Conservation (phyloP, 83 land plant genomes). For the Picea mariana region DNA sequence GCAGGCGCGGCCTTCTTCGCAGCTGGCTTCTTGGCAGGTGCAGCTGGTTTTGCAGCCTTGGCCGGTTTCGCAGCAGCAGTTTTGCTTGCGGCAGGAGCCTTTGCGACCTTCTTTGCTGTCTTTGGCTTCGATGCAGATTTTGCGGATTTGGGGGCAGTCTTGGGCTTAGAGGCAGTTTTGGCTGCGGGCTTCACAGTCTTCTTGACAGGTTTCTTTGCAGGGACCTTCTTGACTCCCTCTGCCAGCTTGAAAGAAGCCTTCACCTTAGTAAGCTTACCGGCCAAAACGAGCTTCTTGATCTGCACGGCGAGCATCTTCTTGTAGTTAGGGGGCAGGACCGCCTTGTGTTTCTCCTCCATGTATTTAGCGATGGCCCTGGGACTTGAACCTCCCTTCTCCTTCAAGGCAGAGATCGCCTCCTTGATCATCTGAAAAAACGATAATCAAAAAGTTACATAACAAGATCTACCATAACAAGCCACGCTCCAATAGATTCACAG, state of each 20-base stretch:
- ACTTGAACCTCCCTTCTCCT: constrained; percentile 87
- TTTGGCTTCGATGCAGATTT: constrained; percentile 19
- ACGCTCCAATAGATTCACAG: neutral
- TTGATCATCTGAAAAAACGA: constrained; percentile 63
- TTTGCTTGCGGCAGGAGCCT: constrained; percentile 14
- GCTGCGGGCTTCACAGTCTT: constrained; percentile 18
- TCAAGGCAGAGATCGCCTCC: constrained; percentile 74
- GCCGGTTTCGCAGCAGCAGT: no score
- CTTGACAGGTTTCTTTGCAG: constrained; percentile 12
- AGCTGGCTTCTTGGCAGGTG: no score
- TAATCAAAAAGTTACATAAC: neutral
- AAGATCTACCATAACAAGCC: neutral
- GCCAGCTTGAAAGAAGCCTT: constrained; percentile 90
- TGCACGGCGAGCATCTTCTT: constrained; percentile 68
- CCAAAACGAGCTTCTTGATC: constrained; percentile 50
- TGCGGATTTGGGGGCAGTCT: constrained; percentile 1
- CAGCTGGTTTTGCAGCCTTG: no score
- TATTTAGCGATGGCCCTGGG: constrained; percentile 86
- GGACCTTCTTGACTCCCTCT: constrained; percentile 11
- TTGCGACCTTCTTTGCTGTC: constrained; percentile 14
- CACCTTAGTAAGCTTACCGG: constrained; percentile 73
- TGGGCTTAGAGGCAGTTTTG: constrained; percentile 11
- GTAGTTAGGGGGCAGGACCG: constrained; percentile 66
- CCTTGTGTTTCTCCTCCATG: constrained; percentile 80
- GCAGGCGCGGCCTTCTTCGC: no score